Conservation (phyloP, 2,329 filamentous ascomycete species). For the Claviceps paspali region DNA sequence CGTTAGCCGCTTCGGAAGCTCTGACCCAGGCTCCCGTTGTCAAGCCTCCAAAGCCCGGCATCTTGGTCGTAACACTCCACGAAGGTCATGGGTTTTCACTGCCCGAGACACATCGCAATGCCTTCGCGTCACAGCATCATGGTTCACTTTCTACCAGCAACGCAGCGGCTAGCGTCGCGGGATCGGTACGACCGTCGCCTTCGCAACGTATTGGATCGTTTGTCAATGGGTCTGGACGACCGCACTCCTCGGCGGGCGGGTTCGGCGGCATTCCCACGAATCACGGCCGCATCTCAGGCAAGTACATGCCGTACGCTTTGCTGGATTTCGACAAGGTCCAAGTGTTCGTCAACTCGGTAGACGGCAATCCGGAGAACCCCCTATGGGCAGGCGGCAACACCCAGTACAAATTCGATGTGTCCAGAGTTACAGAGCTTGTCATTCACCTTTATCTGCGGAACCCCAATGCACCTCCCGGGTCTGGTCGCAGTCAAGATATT, state of each 20-base stretch:
- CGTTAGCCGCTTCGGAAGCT: slow-evolving; percentile 65
- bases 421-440: slow-evolving; percentile 76
- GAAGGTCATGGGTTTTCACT: slow-evolving; percentile 83
- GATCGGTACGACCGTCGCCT: slow-evolving; percentile 40
- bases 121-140: slow-evolving; percentile 59
- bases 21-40: slow-evolving; percentile 57
- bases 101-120: slow-evolving; percentile 73
- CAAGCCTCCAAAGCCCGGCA: slow-evolving; percentile 70
- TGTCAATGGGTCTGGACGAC: slow-evolving; percentile 45
- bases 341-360: slow-evolving; percentile 94
- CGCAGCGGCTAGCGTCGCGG: slow-evolving; percentile 26
- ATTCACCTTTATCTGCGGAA: slow-evolving; percentile 93
- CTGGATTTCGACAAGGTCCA: slow-evolving; percentile 98
- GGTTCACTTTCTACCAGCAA: slow-evolving; percentile 57
- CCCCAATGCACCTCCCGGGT: slow-evolving; percentile 68
- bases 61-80: slow-evolving; percentile 91
- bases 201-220: slow-evolving; percentile 50
- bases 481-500: slow-evolving; percentile 86
- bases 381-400: slow-evolving; percentile 95
- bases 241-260: slow-evolving; percentile 71
- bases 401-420: slow-evolving; percentile 99
- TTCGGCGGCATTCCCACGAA: slow-evolving; percentile 82
- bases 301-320: slow-evolving; percentile 91
- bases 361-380: slow-evolving; percentile 84
- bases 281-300: slow-evolving; percentile 88